These are phyloP conservation scores for Penicillium digitatum DNA, from an alignment of 2,329 filamentous ascomycete genomes.

Conservation along the genomic window DNA sequence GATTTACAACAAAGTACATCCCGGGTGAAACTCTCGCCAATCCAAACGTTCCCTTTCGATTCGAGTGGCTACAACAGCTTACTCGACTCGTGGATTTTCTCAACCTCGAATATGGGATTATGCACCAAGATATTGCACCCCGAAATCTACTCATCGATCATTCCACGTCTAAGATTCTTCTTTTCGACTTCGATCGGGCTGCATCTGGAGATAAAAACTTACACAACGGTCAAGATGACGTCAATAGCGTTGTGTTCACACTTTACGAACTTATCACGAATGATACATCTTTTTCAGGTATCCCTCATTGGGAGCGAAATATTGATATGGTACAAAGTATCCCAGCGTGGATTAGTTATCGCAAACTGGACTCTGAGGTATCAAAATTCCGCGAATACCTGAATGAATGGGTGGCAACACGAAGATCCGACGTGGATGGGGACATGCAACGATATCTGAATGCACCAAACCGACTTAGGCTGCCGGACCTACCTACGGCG, in stretches of 20 bases:
- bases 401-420: constrained; percentile 17
- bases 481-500: constrained; percentile 11
- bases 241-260: constrained; percentile 24
- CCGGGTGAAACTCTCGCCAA: constrained; percentile 26
- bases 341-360: constrained; percentile 13
- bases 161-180: constrained; percentile 18
- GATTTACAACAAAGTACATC: constrained; percentile 28
- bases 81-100: constrained; percentile 25
- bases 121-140: constrained; percentile 33
- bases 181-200: constrained; percentile 28
- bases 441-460: constrained; percentile 19
- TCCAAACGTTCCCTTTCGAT: constrained; percentile 18
- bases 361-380: constrained; percentile 17
- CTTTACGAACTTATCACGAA: constrained; percentile 29
- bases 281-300: constrained; percentile 21
- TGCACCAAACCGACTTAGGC: constrained; percentile 15
- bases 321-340: constrained; percentile 22
- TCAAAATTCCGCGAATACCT: constrained; percentile 18
- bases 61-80: constrained; percentile 26
- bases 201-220: constrained; percentile 16
- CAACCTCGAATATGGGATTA: constrained; percentile 26
- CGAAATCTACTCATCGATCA: constrained; percentile 31
- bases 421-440: constrained; percentile 6
- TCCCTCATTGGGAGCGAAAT: constrained; percentile 24
- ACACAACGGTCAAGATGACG: constrained; percentile 21